Base-by-base conservation (phyloP, 495 filamentous ascomycete genomes). In the Aspergillus sparsus region DNA sequence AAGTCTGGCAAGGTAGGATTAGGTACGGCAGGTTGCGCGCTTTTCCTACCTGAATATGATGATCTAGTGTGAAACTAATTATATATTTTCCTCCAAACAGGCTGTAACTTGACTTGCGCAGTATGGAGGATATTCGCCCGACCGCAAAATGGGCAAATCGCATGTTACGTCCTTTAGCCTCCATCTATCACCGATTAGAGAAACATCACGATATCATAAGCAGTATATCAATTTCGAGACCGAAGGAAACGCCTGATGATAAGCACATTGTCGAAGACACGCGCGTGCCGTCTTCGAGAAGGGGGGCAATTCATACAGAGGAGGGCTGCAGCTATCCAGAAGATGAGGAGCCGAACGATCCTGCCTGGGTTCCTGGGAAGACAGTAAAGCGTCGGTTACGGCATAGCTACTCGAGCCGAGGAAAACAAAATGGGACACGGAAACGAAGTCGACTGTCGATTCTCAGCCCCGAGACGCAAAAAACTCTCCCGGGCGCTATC, bases 131-230 rank as follows among this genome's bases (percentile, higher is more conserved):
- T 53, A 58, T 77, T 18, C 72, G 68, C 65, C 62, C 74, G 39
- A 80, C 76, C 13, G 76, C 77, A 49, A 74, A 70, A 72, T 80
- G 77, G 77, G 77, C 76, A 58, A 78, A 78, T 57, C 77, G 77
- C 66, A 74, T 80, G 64, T 65, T 80, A 56, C 77, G 77, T 64
- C 77, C 77, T 35, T 66, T 80, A 55, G 70, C 74, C 36, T 79
- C 77, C 13, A 72, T 79, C 56, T 74, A 77, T 58, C 76, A 71
- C 45, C 74, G 77, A 51, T 66, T 80, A 41, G 74, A 74, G 53
- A 80, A 80, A 60, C 74, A 80, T 52, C 66, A 77, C 35, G 71
- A 77, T 37, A 75, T 66, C 15, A 60, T 72, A 35, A 66, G 68
- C n/a, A 71, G 72, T 7, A 62, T 77, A 34, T 64, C 68, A n/a